phyloP scores from a whole-genome alignment of 169 alveolate species.

The Eimeria tenella region DNA sequence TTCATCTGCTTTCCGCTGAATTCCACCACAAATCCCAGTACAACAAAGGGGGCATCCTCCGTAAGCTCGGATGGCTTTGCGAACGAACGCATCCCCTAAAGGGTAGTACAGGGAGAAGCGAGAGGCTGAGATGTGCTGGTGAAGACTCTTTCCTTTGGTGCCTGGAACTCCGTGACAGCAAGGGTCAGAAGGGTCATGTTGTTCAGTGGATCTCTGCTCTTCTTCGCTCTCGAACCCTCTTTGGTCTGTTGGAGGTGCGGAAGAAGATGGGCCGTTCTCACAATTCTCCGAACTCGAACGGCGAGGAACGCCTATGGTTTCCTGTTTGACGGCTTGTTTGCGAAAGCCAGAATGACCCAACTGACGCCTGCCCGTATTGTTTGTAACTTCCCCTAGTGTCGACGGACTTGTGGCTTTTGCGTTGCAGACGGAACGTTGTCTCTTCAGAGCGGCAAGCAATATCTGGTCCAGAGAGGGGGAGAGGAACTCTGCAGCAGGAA shows the following conservation, averaged over 20 bases:
- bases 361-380: neutral
- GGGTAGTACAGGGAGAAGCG: constrained; percentile 61
- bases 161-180: constrained; percentile 28
- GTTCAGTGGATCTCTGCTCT: constrained; percentile 13
- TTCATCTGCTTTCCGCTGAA: constrained; percentile 13
- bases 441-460: constrained; percentile 6
- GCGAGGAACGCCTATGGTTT: neutral
- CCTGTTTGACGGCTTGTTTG: neutral
- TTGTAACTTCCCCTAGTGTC: neutral
- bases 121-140: constrained; percentile 38
- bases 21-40: constrained; percentile 43
- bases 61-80: constrained; percentile 25
- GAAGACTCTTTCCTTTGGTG: constrained; percentile 3
- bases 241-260: neutral
- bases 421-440: neutral
- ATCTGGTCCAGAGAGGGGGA: constrained; percentile 51
- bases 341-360: neutral
- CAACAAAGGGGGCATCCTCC: constrained; percentile 65
- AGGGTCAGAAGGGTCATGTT: constrained; percentile 45
- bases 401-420: neutral
- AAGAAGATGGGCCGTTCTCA: neutral
- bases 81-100: constrained; percentile 50
- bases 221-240: constrained; percentile 6
- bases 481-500: constrained; percentile 68
- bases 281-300: neutral